Evolutionary conservation across 2,329 filamentous ascomycete species (phyloP), one percentile per base, ranked within the genome.

Genomic region (Penicillium palitans): DNA sequence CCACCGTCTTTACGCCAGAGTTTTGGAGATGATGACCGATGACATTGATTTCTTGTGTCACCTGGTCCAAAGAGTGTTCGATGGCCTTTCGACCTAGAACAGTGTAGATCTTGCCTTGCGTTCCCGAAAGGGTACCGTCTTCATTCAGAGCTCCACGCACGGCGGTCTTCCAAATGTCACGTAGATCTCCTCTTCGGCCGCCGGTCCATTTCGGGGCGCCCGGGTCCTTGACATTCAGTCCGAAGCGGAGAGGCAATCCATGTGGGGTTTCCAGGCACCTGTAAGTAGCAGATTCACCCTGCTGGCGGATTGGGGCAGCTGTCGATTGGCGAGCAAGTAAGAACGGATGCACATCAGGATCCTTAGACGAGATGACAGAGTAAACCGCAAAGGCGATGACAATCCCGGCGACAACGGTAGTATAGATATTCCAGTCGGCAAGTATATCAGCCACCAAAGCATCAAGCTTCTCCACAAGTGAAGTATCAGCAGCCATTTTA

Each of bases 291-390:
- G 91, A 96, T 76, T 98, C 90, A 65, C 90, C 89, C 58, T 90
- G 85, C 67, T 93, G 87, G 67, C 95, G 85, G 53, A 98, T 89
- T 13, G 88, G 85, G 9, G 91, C 90, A 51, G 89, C 83, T 63
- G 87, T 83, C 3, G 91, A 86, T 80, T 98, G 95, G 54, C 93
- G 86, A 55, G 90, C 90, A 29, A 99, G 87, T 48, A 98, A 84
- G 75, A 96, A 87, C 35, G 95, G 93, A 75, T 98, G 95, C 6
- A 90, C 89, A 78, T 99, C 95, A 6, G 95, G 90, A 53, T 97
- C 93, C 60, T 86, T 84, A 51, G 85, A 83, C 61, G 86, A 86
- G 68, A 90, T 79, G 63, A 96, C 78, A 45, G 87, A 84, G 75
- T 90, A 92, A 57, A 87, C 82, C 57, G 93, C 76, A 68, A 92